Evolutionary conservation across 306 rosid species (phyloP), one percentile per base, ranked within the genome.

Genomic region (Potentilla sterilis): DNA sequence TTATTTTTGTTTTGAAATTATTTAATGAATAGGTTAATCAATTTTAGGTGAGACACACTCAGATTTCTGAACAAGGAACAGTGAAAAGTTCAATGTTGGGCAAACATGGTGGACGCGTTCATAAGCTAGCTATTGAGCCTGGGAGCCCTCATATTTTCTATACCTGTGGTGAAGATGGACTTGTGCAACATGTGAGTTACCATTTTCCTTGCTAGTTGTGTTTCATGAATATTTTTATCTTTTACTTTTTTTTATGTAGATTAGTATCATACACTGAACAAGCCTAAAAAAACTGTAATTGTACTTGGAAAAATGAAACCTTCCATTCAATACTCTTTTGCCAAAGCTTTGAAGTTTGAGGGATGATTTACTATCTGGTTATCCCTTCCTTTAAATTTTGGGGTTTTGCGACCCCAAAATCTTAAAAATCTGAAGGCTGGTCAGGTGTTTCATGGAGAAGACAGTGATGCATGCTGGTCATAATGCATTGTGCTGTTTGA

Each of bases 91-190:
- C 82, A 59, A 46, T 82, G 57, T 83, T 95, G 65, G 92, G 75
- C 64, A 87, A 44, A 73, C 99, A 95, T 86, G 81, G 73, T 41
- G 96, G 93, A 74, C 85, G 92, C 37, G 97, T 91, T 76, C 99
- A 95, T 88, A 95, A 92, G 84, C 79, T 95, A 86, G 97, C 99
- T 57, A 84, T 95, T 71, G 99, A 92, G 71, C 97, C 99, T 43
- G 97, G 99, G 75, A 95, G 99, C 84, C 90, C 97, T 57, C 88
- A 95, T 83, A 89, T 89, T 51, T 92, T 95, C 76, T 95, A 85
- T 72, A 87, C 93, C 34, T 95, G 99, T 10, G 99, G 97, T 80
- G 99, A 95, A 87, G 99, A 95, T 89, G 99, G 97, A 76, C 44
- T 86, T 58, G 97, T 95, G 58, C 96, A 92, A 61, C 97, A 90